Evolutionary conservation across 202 grass and related monocot species (phyloP), one percentile per base, ranked within the genome.

Genomic region (Dendrocalamus latiflorus): DNA sequence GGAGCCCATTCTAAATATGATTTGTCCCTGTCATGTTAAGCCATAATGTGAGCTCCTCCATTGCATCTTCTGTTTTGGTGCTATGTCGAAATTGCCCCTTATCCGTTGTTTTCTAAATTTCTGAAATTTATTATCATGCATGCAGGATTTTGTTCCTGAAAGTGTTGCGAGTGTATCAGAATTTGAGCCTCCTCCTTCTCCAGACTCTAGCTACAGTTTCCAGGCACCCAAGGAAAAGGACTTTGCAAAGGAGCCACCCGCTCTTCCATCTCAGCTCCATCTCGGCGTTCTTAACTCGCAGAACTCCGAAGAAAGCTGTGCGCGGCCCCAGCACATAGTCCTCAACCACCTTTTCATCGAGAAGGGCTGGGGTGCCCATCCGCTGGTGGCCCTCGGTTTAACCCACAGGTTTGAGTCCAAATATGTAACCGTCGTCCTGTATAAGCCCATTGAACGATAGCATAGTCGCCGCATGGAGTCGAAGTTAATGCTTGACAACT

Each of bases 321-420:
- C 74, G 2, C 94, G 82, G 17, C 96, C 93, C 0, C 91, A 93
- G 42, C 93, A 95, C 82, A 92, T 99, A 48, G 91, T 89, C 65
- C 91, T 99, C 33, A 99, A 99, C 81, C 96, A 95, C 86, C 93
- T 99, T 9, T 99, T 90, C 87, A 99, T 99, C 8, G 96, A 98
- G 83, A 95, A 93, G 82, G 91, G 85, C 50, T 88, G 91, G 73
- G 87, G 87, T 18, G 84, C 91, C 62, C 91, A 99, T 63, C 89
- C 96, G 0, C 75, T 99, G 78, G 84, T 99, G 13, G 89, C 93
- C 18, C 96, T 99, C 49, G 96, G 93, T 73, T 74, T 95, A 75
- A 99, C 93, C 65, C 87, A 95, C 85, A 89, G 93, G 83, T 99
- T 95, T 25, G 89, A 93, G 65, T 93, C 93, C 47, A 99, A 95